Conservation (phyloP, 2,329 filamentous ascomycete genomes). For the Fusarium pseudocircinatum region DNA sequence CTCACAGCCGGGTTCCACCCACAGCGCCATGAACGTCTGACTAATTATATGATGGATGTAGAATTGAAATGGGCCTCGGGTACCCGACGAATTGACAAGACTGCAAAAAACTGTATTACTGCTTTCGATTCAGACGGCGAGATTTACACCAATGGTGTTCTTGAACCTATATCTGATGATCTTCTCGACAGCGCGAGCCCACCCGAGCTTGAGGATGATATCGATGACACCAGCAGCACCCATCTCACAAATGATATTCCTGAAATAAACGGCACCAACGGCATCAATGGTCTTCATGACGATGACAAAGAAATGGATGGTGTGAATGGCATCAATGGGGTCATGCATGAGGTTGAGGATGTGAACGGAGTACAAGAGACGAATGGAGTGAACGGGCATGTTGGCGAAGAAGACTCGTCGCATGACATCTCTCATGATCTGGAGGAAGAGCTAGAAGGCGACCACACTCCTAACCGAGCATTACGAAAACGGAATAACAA, state of each 20-base stretch:
- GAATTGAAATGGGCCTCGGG: conserved; percentile 59
- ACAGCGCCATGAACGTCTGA: conserved; percentile 43
- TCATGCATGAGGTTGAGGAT: conserved; percentile 3
- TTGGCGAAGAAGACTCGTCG: conserved; percentile 45
- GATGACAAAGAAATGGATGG: conserved; percentile 15
- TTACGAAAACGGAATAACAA: conserved; percentile 60
- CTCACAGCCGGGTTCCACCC: conserved; percentile 42
- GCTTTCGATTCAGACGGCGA: conserved; percentile 50
- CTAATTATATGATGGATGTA: conserved; percentile 60
- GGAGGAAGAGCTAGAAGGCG: conserved; percentile 58
- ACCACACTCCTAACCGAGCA: conserved; percentile 62
- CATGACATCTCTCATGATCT: conserved; percentile 51
- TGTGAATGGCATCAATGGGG: conserved; percentile 17
- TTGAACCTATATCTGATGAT: conserved; percentile 35
- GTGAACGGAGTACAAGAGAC: neutral
- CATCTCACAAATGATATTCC: conserved; percentile 20
- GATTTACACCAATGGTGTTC: conserved; percentile 36
- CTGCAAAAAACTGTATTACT: conserved; percentile 56
- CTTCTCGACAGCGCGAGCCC: conserved; percentile 25
- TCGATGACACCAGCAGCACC: conserved; percentile 1
- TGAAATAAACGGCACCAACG: conserved; percentile 8
- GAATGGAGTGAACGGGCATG: conserved; percentile 32
- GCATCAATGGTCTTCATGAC: conserved; percentile 7
- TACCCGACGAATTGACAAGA: conserved; percentile 52
- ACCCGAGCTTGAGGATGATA: conserved; percentile 22